These are phyloP conservation scores for Apiospora phragmitis DNA, from an alignment of 2,329 filamentous ascomycete species.

Conservation along the genomic window DNA sequence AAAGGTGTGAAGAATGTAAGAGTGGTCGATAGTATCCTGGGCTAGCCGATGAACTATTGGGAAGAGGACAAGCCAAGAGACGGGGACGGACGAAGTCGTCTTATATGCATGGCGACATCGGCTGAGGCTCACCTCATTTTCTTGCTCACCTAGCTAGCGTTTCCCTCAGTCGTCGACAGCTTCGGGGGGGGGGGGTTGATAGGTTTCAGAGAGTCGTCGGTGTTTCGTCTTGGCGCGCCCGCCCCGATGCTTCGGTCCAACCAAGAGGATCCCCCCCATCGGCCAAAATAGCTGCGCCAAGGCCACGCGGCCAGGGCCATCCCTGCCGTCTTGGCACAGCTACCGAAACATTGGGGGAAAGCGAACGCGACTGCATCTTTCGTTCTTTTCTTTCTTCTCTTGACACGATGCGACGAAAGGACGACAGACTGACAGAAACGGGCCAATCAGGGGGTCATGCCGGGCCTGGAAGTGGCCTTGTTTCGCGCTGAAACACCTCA, in stretches of 20 bases:
- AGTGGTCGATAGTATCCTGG: not conserved
- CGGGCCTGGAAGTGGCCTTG: not conserved
- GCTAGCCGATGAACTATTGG: not conserved
- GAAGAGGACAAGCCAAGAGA: not conserved
- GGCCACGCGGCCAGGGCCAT: not conserved
- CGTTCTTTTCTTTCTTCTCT: not conserved
- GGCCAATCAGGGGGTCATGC: not conserved
- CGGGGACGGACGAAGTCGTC: not conserved
- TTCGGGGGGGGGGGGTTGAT: not conserved
- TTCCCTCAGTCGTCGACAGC: not conserved
- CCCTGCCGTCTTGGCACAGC: not conserved
- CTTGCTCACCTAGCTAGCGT: not conserved
- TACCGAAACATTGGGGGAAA: not conserved
- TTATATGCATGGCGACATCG: not conserved
- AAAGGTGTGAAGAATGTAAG: not conserved
- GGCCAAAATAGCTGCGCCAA: not conserved
- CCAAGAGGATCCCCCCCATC: not conserved
- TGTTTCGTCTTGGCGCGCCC: slow-evolving; percentile 8
- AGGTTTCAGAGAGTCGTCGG: not conserved
- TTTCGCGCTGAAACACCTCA: not conserved
- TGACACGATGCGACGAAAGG: not conserved
- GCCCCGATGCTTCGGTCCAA: not conserved
- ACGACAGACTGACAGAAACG: not conserved
- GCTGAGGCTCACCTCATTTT: slow-evolving; percentile 2
- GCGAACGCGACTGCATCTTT: not conserved